Evolutionary conservation across 176 grass and related monocot species (phyloP), one percentile per base, ranked within the genome.

Genomic region (Musa acuminata): DNA sequence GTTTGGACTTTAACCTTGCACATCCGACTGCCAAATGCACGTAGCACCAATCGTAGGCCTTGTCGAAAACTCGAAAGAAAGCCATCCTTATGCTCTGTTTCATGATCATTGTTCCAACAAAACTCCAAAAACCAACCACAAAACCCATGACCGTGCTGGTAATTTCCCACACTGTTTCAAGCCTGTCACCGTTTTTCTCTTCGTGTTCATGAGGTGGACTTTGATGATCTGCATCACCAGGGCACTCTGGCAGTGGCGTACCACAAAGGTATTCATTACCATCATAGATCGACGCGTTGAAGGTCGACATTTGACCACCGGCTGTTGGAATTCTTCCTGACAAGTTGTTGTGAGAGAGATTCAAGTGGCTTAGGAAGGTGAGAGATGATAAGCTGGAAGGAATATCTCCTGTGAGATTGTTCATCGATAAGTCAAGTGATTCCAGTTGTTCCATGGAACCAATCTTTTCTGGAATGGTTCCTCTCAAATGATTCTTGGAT

Each of bases 351-450:
- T 81, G 64, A 0, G 86, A 81, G 0, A 81, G 58, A 64, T 84
- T 78, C 43, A 84, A 81, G 9, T 16, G 1, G 52, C 64, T 9
- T 0, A 65, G 25, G 13, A n/a, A 76, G 25, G 17, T 77, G 12
- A 87, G 58, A 50, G 24, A 9, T 35, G 81, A 54, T 1, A 83
- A 0, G 4, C 59, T 69, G n/a, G 13, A 58, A 7, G 85, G 86
- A 51, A 88, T 88, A 8, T 54, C 29, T 0, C 82, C 70, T 2
- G 5, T 84, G 14, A 84, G 51, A 17, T 52, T 11, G 0, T 84
- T 88, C 54, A 51, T 48, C 1, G 86, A 88, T 1, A 87, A 27
- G 8, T 80, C 85, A 50, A 87, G 85, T 57, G 80, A 87, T 19
- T 76, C 55, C 49, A 83, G 29, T 11, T 35, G 26, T 12, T 4